phyloP scores from a whole-genome alignment of 192 early-diverging fungal genomes.

The Spinellus fusiger region DNA sequence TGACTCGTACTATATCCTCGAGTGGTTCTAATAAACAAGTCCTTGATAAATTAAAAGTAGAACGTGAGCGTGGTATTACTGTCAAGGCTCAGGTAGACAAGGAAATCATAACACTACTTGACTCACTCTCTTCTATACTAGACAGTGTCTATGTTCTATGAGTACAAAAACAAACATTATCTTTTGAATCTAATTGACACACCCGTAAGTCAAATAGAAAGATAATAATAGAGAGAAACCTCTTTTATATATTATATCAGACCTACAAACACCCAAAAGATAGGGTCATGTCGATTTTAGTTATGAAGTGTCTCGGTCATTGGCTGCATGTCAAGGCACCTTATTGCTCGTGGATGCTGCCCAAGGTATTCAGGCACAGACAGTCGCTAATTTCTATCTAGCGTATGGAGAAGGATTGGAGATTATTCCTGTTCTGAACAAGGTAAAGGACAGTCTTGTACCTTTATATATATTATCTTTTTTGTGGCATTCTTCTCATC shows the following conservation, averaged over 20 bases:
- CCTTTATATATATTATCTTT: too few species aligned
- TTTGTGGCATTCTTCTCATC: too few species aligned
- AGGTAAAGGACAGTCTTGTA: conserved; percentile 44
- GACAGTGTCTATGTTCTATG: conserved; percentile 92
- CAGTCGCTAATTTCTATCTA: conserved; percentile 94
- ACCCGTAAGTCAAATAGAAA: conserved; percentile 48
- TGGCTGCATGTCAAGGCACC: conserved; percentile 92
- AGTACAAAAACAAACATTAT: conserved; percentile 72
- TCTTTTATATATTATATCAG: too few species aligned
- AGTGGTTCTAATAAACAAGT: conserved; percentile 78
- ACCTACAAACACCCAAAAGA: not conserved
- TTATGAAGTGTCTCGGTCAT: conserved; percentile 91
- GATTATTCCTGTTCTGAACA: conserved; percentile 91
- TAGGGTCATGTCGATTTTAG: conserved; percentile 87
- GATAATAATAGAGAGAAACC: too few species aligned
- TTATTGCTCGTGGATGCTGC: conserved; percentile 88
- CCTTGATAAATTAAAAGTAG: conserved; percentile 93
- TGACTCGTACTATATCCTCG: conserved; percentile 78
- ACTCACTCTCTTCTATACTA: conserved; percentile 9
- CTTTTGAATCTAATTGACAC: conserved; percentile 95
- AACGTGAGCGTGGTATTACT: conserved; percentile 93
- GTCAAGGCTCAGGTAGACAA: conserved; percentile 85
- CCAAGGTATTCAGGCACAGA: conserved; percentile 97
- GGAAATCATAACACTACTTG: not conserved
- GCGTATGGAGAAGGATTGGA: conserved; percentile 83